Percentiles rank a stretch among this genome's conserved stretches.
Evolutionary conservation across 768 basidiomycete species (phyloP).

Genomic region (Rhodotorula toruloides): DNA sequence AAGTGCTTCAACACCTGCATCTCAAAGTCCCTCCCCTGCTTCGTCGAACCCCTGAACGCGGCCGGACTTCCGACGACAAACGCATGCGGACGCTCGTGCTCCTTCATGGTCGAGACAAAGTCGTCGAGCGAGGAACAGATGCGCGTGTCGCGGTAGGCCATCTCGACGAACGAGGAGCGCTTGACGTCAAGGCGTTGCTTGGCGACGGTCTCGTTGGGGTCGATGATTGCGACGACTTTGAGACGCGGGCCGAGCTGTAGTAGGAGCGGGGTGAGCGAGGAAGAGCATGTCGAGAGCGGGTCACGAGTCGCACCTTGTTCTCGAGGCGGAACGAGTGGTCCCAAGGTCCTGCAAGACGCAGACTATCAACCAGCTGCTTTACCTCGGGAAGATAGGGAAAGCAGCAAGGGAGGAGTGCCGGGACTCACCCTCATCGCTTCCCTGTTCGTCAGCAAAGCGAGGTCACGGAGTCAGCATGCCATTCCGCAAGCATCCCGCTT

Average conservation of each 20-base stretch:
- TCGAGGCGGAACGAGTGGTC: conserved; percentile 53
- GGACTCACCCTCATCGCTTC: conserved; percentile 4
- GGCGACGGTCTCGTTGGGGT: conserved; percentile 79
- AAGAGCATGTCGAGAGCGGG: neutral
- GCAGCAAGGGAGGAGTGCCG: neutral
- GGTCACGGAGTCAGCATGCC: no score
- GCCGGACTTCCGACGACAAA: conserved; percentile 42
- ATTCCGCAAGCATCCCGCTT: no score
- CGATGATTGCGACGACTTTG: conserved; percentile 90
- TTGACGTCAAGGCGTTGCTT: conserved; percentile 76
- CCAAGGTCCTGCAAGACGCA: conserved; percentile 26
- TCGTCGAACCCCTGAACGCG: conserved; percentile 40
- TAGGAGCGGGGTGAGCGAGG: neutral
- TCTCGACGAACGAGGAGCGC: conserved; percentile 84
- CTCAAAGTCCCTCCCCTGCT: conserved; percentile 41
- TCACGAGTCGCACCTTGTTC: conserved; percentile 20
- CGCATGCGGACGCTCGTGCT: conserved; percentile 36
- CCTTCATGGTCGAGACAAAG: conserved; percentile 36
- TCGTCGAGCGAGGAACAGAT: conserved; percentile 56
- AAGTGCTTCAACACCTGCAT: conserved; percentile 53
- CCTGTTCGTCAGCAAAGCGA: neutral
- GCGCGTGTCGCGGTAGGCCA: conserved; percentile 84
- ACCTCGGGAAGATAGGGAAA: neutral
- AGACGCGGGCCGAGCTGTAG: conserved; percentile 84
- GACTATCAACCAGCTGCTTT: neutral